Conservation (phyloP, 2,329 filamentous ascomycete genomes). For the Aspergillus glaucus region DNA sequence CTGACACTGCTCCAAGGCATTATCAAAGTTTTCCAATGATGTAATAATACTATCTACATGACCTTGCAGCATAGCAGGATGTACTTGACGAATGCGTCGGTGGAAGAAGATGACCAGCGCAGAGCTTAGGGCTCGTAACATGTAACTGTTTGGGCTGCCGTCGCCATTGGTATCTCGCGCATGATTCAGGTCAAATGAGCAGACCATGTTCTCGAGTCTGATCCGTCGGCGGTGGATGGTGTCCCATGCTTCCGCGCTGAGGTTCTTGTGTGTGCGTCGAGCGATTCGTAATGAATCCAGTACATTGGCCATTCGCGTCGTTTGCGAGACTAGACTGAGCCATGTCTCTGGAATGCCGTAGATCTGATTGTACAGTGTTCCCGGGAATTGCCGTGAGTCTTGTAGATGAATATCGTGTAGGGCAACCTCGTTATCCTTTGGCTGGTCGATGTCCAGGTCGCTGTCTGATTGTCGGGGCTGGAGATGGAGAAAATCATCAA, state of each 20-base stretch:
- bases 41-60: conserved; percentile 32
- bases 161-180: not conserved
- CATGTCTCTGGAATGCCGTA: conserved; percentile 42
- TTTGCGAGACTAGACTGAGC: conserved; percentile 40
- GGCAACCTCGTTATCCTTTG: conserved; percentile 26
- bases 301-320: conserved; percentile 37
- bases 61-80: conserved; percentile 33
- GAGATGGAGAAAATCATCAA: conserved; percentile 38
- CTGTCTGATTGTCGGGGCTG: conserved; percentile 28
- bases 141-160: conserved; percentile 9
- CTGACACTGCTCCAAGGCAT: conserved; percentile 10
- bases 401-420: conserved; percentile 37
- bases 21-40: conserved; percentile 25
- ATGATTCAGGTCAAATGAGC: conserved; percentile 20
- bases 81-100: conserved; percentile 33
- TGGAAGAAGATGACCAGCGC: conserved; percentile 41
- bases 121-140: conserved; percentile 35
- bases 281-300: conserved; percentile 22
- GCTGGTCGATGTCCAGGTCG: conserved; percentile 35
- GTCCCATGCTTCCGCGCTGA: conserved; percentile 19
- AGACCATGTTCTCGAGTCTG: conserved; percentile 30
- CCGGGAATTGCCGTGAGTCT: conserved; percentile 26
- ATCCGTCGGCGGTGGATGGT: conserved; percentile 21
- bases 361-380: conserved; percentile 35
- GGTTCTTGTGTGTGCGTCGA: conserved; percentile 5